Evolutionary conservation across 768 basidiomycete genomes (phyloP).

Genomic region (Mycena indigotica): DNA sequence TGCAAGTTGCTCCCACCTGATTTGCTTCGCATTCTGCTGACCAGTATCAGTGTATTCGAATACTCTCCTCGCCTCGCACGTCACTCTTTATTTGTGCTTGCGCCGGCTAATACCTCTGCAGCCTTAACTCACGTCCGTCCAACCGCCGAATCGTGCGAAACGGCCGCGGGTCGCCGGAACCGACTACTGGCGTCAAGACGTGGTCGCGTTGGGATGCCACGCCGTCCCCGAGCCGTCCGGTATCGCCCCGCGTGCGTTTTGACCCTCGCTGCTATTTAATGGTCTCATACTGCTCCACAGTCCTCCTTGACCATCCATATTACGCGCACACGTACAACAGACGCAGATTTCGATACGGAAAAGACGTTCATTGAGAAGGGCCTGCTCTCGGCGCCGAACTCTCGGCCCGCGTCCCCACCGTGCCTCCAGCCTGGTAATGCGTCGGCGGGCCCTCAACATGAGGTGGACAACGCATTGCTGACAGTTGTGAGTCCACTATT

Average conservation of each 20-base stretch:
- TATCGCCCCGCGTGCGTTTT: neutral
- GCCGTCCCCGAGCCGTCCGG: neutral
- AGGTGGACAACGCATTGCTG: too few species aligned
- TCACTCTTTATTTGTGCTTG: neutral
- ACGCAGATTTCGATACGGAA: neutral
- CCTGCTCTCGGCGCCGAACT: too few species aligned
- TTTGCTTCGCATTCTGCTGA: neutral
- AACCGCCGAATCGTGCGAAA: neutral
- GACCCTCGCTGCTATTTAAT: neutral
- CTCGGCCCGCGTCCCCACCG: too few species aligned
- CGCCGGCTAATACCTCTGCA: neutral
- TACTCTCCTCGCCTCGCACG: conserved; percentile 18
- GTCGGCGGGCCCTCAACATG: too few species aligned
- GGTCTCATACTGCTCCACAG: neutral
- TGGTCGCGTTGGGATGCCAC: neutral
- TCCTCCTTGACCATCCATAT: neutral
- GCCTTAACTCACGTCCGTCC: neutral
- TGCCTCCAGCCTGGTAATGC: too few species aligned
- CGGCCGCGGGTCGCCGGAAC: neutral
- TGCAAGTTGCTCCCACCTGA: conserved; percentile 19
- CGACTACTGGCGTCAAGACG: neutral
- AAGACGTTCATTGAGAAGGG: too few species aligned
- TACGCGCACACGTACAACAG: neutral
- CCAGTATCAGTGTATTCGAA: conserved; percentile 18
- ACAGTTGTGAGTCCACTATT: too few species aligned